Base-by-base conservation (phyloP, 192 early-diverging fungal genomes). In the Oehlia diaphana region DNA sequence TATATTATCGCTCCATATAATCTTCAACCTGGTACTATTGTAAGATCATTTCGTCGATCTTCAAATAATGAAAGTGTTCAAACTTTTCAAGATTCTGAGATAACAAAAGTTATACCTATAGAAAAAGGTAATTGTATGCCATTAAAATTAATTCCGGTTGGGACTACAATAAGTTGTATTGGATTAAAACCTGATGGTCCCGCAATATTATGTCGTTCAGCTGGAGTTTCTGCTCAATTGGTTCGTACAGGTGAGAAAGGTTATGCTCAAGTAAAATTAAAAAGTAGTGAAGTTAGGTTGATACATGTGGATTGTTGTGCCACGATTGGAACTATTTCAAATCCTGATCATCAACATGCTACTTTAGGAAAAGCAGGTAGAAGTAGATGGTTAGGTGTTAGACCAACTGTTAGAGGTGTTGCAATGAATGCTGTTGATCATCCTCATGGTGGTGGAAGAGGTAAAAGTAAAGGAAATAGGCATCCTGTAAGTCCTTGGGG, bases 381-480 rank as follows among this genome's bases (percentile, higher is more conserved):
- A 53, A 84, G 88, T 53, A 83, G 96, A 69, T 89, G 93, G 82
- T 84, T 90, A 58, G 97, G 97, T n/a, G 91, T 92, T 83, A 90
- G 98, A 72, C 98, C 98, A 19, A 90, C 90, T 28, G 96, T 98
- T 72, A 81, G 98, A 81, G 98, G 98, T 91, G 94, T 96, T 76
- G 95, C 96, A n/a, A 94, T 94, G 94, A 97, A 94, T 88, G 91
- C 95, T 10, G 86, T 88, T 68, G 96, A 96, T 86, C 98, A 99
- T 88, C 98, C 98, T 75, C 96, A 97, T 84, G 98, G 98, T 86
- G 98, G 98, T 93, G 96, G 96, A 68, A 88, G 92, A 80, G 90
- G 94, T 47, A 97, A 99, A 83, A 93, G 91, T 74, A 99, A 98
- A 92, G 94, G 97, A 81, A 93, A 92, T 58, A 84, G 81, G 19